These are phyloP conservation scores for Acaromyces ingoldii DNA, from an alignment of 1,284 basidiomycete genomes.

Conservation along the genomic window DNA sequence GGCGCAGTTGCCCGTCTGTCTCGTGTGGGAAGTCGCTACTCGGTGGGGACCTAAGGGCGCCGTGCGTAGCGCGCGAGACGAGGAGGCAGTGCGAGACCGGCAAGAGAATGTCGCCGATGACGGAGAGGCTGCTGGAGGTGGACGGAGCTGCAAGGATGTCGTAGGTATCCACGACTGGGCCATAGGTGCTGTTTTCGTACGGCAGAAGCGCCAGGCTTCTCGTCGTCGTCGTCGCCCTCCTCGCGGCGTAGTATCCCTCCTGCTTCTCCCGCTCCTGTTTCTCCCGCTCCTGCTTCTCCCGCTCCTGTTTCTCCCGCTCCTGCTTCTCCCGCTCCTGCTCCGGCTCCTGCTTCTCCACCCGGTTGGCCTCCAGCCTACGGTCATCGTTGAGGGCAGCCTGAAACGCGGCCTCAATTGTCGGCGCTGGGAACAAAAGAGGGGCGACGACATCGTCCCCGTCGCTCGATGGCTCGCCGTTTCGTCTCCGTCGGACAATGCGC, in stretches of 20 bases:
- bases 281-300: no score
- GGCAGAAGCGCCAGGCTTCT: slow-evolving; percentile 4
- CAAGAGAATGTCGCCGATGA: neutral
- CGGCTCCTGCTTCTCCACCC: no score
- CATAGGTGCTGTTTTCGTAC: slow-evolving; percentile 6
- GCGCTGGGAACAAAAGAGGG: neutral
- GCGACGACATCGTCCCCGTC: neutral
- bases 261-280: no score
- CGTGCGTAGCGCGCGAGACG: no score
- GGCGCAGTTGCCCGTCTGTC: no score
- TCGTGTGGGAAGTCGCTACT: no score
- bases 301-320: no score
- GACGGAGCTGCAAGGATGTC: neutral
- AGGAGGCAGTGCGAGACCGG: neutral
- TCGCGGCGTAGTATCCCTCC: no score
- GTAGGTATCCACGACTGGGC: slow-evolving; percentile 8
- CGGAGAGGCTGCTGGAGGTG: neutral
- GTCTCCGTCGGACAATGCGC: neutral
- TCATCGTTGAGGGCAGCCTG: neutral
- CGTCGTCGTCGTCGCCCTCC: neutral
- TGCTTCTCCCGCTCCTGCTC: no score
- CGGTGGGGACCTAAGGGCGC: no score
- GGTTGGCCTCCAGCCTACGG: neutral
- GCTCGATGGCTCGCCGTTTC: neutral
- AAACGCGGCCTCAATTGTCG: neutral